Conservation (phyloP, 805 yeast species). For the Yarrowia deformans region DNA sequence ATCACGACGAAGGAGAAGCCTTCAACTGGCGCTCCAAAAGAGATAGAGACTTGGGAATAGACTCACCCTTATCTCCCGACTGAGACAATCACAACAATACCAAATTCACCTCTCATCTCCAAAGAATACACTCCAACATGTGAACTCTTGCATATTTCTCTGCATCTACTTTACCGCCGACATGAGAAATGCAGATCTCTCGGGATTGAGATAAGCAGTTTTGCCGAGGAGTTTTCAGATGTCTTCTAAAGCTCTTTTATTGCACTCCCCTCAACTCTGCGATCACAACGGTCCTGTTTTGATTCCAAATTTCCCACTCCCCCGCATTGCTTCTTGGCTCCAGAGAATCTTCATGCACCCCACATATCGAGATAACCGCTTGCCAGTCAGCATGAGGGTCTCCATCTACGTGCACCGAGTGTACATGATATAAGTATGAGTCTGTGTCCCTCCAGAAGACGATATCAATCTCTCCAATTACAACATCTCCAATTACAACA, state of each 20-base stretch:
- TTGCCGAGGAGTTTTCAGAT: too few species aligned
- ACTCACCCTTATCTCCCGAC: neutral
- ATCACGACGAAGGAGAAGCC: neutral
- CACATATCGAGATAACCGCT: conserved; percentile 33
- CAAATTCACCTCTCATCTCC: neutral
- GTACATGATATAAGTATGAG: conserved; percentile 14
- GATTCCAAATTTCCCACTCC: neutral
- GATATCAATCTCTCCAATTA: too few species aligned
- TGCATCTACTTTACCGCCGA: conserved; percentile 19
- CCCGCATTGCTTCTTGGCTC: neutral
- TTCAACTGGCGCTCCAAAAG: neutral
- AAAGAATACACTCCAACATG: neutral
- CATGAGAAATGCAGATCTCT: conserved; percentile 17
- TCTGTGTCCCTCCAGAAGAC: too few species aligned
- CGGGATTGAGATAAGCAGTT: neutral
- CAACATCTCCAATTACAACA: neutral
- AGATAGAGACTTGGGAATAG: neutral
- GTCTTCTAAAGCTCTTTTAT: neutral
- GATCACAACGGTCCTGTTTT: neutral
- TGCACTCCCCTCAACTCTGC: neutral
- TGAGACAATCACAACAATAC: neutral
- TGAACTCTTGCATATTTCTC: conserved; percentile 3
- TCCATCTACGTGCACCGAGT: conserved; percentile 4
- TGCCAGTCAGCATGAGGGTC: neutral
- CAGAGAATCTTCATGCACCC: conserved; percentile 4